Evolutionary conservation across 441 rosid species (phyloP).

Genomic region (Brassica balearica): DNA sequence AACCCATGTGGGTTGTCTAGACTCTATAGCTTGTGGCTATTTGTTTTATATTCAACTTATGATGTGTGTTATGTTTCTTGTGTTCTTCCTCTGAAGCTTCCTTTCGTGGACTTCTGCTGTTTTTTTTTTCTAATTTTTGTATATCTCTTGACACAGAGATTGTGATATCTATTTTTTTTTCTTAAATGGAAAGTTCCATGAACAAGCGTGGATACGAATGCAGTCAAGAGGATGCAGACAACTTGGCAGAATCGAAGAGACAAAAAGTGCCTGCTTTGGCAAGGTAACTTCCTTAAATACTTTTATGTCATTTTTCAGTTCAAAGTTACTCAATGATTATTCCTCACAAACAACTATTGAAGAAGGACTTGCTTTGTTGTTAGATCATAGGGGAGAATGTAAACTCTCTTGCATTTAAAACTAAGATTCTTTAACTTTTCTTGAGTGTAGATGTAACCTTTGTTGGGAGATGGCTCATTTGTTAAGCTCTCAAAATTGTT

Average conservation of each 20-base stretch:
- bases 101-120: conserved; percentile 43
- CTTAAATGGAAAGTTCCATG: conserved; percentile 71
- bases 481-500: not conserved
- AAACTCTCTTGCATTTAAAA: not conserved
- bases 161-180: conserved; percentile 43
- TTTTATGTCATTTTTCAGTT: not conserved
- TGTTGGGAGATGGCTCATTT: conserved; percentile 3
- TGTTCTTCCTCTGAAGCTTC: conserved; percentile 53
- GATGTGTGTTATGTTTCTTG: conserved; percentile 37
- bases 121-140: conserved; percentile 30
- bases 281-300: conserved; percentile 55
- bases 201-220: conserved; percentile 72
- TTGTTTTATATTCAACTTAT: conserved; percentile 40
- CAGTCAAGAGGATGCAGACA: conserved; percentile 59
- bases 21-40: conserved; percentile 42
- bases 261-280: conserved; percentile 86
- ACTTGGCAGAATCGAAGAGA: conserved; percentile 67
- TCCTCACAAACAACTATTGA: conserved; percentile 12
- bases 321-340: conserved; percentile 18
- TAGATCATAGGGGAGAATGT: conserved; percentile 15
- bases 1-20: conserved; percentile 52
- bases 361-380: conserved; percentile 14
- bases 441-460: conserved; percentile 4
- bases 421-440: not conserved
- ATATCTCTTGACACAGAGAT: conserved; percentile 20